Percentiles rank a stretch among this genome's conserved stretches.
Evolutionary conservation across 371 early-diverging fungal species (phyloP).

Genomic region (Lichtheimia ornata): DNA sequence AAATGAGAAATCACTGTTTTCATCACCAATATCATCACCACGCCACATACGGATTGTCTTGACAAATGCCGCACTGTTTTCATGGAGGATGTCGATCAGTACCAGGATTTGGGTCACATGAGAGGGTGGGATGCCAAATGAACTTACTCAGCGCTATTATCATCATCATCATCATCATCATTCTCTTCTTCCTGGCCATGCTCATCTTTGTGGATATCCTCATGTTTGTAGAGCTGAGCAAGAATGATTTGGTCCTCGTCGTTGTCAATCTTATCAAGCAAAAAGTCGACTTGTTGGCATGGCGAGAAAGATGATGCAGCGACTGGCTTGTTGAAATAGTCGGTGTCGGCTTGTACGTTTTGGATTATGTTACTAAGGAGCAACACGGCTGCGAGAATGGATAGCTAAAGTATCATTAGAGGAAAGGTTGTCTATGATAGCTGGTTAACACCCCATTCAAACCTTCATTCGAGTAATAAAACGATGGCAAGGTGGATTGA

Average conservation of each 20-base stretch:
- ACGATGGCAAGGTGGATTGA: no score
- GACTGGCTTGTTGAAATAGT: conserved; percentile 18
- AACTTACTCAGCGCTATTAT: background rate
- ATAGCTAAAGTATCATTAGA: background rate
- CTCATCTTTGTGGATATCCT: background rate
- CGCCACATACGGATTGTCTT: conserved; percentile 11
- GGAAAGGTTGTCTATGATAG: no score
- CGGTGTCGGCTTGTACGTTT: conserved; percentile 12
- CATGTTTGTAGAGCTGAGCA: conserved; percentile 19
- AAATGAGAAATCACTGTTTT: conserved; percentile 16
- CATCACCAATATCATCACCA: conserved; percentile 14
- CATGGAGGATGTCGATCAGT: background rate
- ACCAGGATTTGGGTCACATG: background rate
- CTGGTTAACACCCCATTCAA: no score
- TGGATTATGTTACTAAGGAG: background rate
- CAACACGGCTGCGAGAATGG: background rate
- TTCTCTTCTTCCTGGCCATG: conserved; percentile 3
- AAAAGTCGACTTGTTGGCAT: conserved; percentile 16
- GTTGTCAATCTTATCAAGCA: conserved; percentile 17
- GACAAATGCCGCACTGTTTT: conserved; percentile 6
- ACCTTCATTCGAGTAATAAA: no score
- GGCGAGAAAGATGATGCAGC: conserved; percentile 1
- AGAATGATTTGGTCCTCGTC: conserved; percentile 14
- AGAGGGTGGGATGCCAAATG: background rate
- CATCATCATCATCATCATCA: conserved; percentile 6